phyloP scores from a whole-genome alignment of 2,329 filamentous ascomycete species.

The Aspergillus fructus region DNA sequence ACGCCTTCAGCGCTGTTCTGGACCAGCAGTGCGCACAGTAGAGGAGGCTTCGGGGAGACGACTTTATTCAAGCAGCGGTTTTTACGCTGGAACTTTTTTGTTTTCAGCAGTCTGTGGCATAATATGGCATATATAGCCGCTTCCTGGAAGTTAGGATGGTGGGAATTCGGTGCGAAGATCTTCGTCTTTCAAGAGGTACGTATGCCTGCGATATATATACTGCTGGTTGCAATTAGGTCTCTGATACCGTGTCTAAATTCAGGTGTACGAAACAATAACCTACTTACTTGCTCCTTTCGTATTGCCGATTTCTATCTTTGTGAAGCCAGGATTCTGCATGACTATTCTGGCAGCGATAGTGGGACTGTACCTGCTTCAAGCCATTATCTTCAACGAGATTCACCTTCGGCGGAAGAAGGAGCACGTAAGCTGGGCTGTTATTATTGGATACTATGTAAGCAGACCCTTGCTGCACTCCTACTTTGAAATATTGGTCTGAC shows the following conservation, averaged over 20 bases:
- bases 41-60: slow-evolving; percentile 54
- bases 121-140: slow-evolving; percentile 48
- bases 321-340: slow-evolving; percentile 42
- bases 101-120: slow-evolving; percentile 50
- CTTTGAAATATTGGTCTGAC: not conserved
- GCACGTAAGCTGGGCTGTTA: slow-evolving; percentile 39
- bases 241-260: not conserved
- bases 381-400: slow-evolving; percentile 50
- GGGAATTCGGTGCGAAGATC: slow-evolving; percentile 52
- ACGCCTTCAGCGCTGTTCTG: slow-evolving; percentile 46
- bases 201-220: slow-evolving; percentile 29
- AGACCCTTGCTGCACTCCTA: not conserved
- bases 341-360: slow-evolving; percentile 39
- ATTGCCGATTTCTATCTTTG: not conserved
- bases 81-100: slow-evolving; percentile 54
- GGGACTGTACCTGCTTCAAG: slow-evolving; percentile 45
- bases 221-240: slow-evolving; percentile 5
- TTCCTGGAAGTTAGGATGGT: slow-evolving; percentile 50
- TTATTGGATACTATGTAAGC: slow-evolving; percentile 41
- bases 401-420: slow-evolving; percentile 49
- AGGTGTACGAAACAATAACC: not conserved
- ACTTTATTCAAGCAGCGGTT: slow-evolving; percentile 54
- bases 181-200: slow-evolving; percentile 49
- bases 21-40: slow-evolving; percentile 37
- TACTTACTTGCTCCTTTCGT: not conserved